Evolutionary conservation across 495 filamentous ascomycete species (phyloP).

Genomic region (Neurospora sp.): DNA sequence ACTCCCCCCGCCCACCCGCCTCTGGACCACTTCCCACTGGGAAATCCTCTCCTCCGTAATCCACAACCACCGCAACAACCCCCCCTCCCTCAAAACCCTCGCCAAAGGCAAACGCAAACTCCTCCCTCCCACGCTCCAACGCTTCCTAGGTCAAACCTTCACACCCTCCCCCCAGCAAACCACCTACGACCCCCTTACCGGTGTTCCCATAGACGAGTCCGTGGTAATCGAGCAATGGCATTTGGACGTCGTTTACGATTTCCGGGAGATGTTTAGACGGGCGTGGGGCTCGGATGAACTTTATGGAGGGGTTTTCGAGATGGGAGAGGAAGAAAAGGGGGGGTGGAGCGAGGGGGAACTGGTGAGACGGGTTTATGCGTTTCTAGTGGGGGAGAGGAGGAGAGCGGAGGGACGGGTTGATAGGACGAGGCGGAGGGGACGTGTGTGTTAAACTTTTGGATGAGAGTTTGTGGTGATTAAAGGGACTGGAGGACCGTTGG

Average conservation of each 20-base stretch:
- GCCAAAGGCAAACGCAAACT: too few relatives aligned
- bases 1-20: neutral
- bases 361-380: constrained; percentile 39
- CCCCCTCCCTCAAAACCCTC: neutral
- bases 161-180: neutral
- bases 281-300: neutral
- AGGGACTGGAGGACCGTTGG: too few relatives aligned
- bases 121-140: too few relatives aligned
- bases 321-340: neutral
- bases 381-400: constrained; percentile 37
- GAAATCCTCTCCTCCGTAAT: constrained; percentile 25
- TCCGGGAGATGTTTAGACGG: constrained; percentile 24
- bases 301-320: neutral
- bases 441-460: too few relatives aligned
- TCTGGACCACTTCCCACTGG: constrained; percentile 35
- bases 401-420: constrained; percentile 14
- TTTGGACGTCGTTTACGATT: constrained; percentile 40
- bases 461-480: too few relatives aligned
- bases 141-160: neutral
- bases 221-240: constrained; percentile 41
- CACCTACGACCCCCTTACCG: neutral
- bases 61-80: constrained; percentile 13
- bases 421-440: constrained; percentile 2
- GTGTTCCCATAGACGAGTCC: constrained; percentile 10
- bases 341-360: constrained; percentile 36